Evolutionary conservation across 345 rosid genomes (phyloP).

Genomic region (Boechera stricta): DNA sequence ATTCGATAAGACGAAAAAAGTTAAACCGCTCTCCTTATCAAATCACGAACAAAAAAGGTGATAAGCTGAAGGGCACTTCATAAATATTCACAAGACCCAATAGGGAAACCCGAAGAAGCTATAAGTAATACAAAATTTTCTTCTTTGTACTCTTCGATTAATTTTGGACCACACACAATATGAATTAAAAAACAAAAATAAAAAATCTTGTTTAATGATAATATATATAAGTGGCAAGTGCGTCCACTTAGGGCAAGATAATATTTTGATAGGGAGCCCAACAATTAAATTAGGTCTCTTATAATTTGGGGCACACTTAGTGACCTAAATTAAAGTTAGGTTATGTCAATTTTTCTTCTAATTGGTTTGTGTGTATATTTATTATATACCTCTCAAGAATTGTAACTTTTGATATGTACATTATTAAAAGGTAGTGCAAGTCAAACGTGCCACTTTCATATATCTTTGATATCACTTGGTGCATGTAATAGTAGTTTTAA

Average conservation of each 20-base stretch:
- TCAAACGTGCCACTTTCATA: conserved; percentile 37
- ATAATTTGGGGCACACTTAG: conserved; percentile 31
- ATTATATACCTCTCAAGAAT: conserved; percentile 10
- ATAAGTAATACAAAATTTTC: neutral
- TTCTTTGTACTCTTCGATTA: conserved; percentile 23
- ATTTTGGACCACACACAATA: conserved; percentile 31
- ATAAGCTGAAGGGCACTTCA: conserved; percentile 45
- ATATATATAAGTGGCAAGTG: conserved; percentile 30
- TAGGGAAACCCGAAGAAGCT: conserved; percentile 28
- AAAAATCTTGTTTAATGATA: conserved; percentile 31
- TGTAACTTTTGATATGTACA: conserved; percentile 21
- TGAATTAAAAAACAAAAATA: neutral
- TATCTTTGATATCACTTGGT: conserved; percentile 32
- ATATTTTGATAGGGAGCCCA: conserved; percentile 38
- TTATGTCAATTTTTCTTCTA: conserved; percentile 36
- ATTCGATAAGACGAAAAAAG: conserved; percentile 37
- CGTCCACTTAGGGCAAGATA: conserved; percentile 42
- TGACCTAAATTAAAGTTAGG: conserved; percentile 50
- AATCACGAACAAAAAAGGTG: conserved; percentile 34
- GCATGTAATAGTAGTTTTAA: conserved; percentile 31
- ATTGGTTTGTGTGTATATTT: conserved; percentile 20
- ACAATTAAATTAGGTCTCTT: conserved; percentile 43
- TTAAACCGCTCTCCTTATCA: conserved; percentile 41
- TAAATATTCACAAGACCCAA: conserved; percentile 33
- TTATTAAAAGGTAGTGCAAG: conserved; percentile 23